Percentiles rank a stretch among this genome's conserved stretches.
These are phyloP conservation scores for Nakazawaea anatomiae DNA, from an alignment of 805 yeast species.

Conservation along the genomic window DNA sequence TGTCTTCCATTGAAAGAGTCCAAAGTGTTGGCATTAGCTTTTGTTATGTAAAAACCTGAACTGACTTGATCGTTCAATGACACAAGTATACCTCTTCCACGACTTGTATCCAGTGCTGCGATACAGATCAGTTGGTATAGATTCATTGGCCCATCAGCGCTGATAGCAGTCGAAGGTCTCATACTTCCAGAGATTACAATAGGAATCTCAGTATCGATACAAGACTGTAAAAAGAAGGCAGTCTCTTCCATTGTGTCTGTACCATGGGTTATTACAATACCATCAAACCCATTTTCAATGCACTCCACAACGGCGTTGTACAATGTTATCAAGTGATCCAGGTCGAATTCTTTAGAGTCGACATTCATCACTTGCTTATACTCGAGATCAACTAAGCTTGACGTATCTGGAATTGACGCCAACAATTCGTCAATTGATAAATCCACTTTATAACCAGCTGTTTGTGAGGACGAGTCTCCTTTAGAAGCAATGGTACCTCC, in stretches of 20 bases:
- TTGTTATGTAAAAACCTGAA: slow-evolving; percentile 65
- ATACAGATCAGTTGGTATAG: slow-evolving; percentile 63
- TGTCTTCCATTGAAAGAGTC: slow-evolving; percentile 71
- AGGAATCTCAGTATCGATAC: slow-evolving; percentile 37
- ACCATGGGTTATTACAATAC: slow-evolving; percentile 66
- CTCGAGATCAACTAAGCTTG: slow-evolving; percentile 46
- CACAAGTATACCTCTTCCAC: slow-evolving; percentile 56
- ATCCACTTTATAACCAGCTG: slow-evolving; percentile 51
- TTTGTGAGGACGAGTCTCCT: slow-evolving; percentile 38
- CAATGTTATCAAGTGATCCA: slow-evolving; percentile 37
- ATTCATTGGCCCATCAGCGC: slow-evolving; percentile 72
- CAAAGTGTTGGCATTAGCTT: slow-evolving; percentile 62
- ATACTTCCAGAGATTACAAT: slow-evolving; percentile 68
- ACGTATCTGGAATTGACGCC: slow-evolving; percentile 49
- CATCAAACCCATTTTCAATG: slow-evolving; percentile 38
- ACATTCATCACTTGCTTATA: slow-evolving; percentile 60
- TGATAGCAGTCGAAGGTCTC: slow-evolving; percentile 68
- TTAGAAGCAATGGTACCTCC: slow-evolving; percentile 59
- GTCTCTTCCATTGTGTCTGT: slow-evolving; percentile 68
- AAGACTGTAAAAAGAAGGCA: slow-evolving; percentile 53
- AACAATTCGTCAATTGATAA: slow-evolving; percentile 46
- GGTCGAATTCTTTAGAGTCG: slow-evolving; percentile 54
- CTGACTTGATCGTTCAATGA: slow-evolving; percentile 65
- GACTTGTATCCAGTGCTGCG: slow-evolving; percentile 45
- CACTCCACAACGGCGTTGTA: slow-evolving; percentile 40